Conservation (phyloP, 2,329 filamentous ascomycete species). For the Nannizziopsis arthrosporioides region DNA sequence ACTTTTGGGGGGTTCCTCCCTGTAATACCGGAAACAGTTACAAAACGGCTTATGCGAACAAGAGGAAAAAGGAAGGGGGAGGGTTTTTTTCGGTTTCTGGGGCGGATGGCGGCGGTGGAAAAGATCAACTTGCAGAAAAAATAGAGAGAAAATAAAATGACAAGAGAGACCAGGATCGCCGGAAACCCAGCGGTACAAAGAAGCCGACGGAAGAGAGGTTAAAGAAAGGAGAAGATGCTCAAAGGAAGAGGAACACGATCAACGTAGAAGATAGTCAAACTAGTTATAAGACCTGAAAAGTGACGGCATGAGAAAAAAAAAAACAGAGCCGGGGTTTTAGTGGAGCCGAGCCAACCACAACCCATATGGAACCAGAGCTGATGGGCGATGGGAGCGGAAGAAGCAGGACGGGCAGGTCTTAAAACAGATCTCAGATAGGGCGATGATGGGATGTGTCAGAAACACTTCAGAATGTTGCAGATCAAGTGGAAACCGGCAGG, state of each 20-base stretch:
- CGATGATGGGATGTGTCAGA: not conserved
- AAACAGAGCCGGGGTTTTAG: constrained; percentile 12
- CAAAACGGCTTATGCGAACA: constrained; percentile 5
- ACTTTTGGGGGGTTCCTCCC: not conserved
- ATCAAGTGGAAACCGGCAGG: too few relatives aligned
- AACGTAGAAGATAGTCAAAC: constrained; percentile 1
- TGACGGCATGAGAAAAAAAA: constrained; percentile 11
- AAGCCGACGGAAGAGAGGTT: constrained; percentile 9
- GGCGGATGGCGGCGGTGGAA: not conserved
- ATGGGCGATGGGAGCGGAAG: constrained; percentile 1
- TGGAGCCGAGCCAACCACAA: constrained; percentile 8
- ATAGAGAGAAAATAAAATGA: not conserved
- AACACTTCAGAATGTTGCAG: too few relatives aligned
- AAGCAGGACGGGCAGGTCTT: not conserved
- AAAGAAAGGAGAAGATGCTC: constrained; percentile 3
- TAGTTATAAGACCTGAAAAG: not conserved
- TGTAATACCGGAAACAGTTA: constrained; percentile 12
- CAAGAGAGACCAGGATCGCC: not conserved
- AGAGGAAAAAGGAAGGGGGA: not conserved
- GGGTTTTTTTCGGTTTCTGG: constrained; percentile 1
- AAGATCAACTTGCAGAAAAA: not conserved
- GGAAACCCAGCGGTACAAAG: not conserved
- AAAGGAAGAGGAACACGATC: constrained; percentile 14
- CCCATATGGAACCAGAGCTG: not conserved
- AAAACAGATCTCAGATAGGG: not conserved